These are phyloP conservation scores for Aegilops tauschii DNA, from an alignment of 176 grass and related monocot species.

Conservation along the genomic window DNA sequence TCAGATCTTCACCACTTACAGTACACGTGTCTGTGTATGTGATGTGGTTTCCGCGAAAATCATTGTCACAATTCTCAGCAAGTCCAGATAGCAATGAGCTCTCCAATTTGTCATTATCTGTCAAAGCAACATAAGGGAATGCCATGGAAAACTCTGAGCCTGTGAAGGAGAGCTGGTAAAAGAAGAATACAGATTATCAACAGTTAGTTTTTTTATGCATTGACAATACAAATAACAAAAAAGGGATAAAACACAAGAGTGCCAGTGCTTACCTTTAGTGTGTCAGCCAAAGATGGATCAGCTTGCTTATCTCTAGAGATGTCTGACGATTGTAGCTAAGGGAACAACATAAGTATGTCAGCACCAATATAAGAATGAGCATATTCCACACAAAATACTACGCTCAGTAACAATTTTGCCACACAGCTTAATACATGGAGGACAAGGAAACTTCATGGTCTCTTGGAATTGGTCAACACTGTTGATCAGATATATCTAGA, in stretches of 20 bases:
- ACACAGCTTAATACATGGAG: not conserved
- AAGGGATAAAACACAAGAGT: not conserved
- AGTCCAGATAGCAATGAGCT: constrained; percentile 66
- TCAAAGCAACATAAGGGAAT: constrained; percentile 71
- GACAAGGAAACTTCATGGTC: not conserved
- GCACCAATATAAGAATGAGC: constrained; percentile 7
- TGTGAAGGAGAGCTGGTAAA: constrained; percentile 57
- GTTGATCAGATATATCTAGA: not conserved
- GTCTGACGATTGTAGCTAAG: constrained; percentile 81
- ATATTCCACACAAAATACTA: not conserved
- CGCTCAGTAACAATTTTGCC: not conserved
- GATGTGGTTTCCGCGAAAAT: constrained; percentile 46
- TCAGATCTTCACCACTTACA: constrained; percentile 33
- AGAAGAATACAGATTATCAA: constrained; percentile 18
- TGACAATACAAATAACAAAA: not conserved
- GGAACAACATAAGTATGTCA: constrained; percentile 22
- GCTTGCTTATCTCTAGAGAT: constrained; percentile 69
- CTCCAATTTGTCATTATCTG: constrained; percentile 70
- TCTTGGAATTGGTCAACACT: not conserved
- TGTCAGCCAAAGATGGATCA: constrained; percentile 64
- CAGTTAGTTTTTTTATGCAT: not conserved
- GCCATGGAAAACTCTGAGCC: constrained; percentile 84
- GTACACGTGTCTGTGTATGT: constrained; percentile 53
- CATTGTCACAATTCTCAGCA: constrained; percentile 64
- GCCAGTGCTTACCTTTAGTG: constrained; percentile 55